Evolutionary conservation across 208 protist genomes (phyloP).

Genomic region (Jaenimonas drosophilae): DNA sequence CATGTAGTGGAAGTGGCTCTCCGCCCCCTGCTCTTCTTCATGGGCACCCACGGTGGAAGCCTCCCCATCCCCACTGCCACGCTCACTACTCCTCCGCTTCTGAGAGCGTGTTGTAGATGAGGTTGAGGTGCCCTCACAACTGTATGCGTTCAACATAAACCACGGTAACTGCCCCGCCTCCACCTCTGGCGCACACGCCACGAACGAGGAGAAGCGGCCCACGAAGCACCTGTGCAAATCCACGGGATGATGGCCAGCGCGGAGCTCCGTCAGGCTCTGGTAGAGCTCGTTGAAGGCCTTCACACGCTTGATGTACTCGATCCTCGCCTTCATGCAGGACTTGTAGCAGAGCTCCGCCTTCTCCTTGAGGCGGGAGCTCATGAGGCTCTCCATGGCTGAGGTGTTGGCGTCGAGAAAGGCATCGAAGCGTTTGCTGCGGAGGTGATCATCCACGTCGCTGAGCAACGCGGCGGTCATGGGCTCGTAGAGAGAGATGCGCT

Average conservation of each 20-base stretch:
- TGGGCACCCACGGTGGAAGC: no score
- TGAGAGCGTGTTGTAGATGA: no score
- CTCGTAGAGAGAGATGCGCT: conserved; percentile 70
- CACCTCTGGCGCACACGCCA: conserved; percentile 28
- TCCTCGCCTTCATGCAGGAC: conserved; percentile 44
- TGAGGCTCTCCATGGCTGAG: conserved; percentile 43
- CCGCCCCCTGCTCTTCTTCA: no score
- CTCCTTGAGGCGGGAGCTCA: conserved; percentile 50
- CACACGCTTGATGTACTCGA: conserved; percentile 75
- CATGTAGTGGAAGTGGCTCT: no score
- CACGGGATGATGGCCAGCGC: conserved; percentile 12
- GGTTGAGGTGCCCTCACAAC: no score
- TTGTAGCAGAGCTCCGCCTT: conserved; percentile 67
- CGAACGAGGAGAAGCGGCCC: conserved; percentile 40
- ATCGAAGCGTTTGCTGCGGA: conserved; percentile 45
- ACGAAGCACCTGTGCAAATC: conserved; percentile 28
- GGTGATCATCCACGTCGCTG: conserved; percentile 15
- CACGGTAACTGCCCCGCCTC: conserved; percentile 35
- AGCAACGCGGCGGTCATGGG: conserved; percentile 40
- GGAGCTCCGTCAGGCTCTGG: conserved; percentile 25
- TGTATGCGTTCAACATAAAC: conserved; percentile 19
- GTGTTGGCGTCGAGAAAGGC: conserved; percentile 37
- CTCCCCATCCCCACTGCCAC: no score
- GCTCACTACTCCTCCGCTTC: no score
- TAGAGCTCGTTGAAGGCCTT: conserved; percentile 56